Evolutionary conservation across 129 eudicot species (phyloP).

Genomic region (Chrysanthemum seticuspe): DNA sequence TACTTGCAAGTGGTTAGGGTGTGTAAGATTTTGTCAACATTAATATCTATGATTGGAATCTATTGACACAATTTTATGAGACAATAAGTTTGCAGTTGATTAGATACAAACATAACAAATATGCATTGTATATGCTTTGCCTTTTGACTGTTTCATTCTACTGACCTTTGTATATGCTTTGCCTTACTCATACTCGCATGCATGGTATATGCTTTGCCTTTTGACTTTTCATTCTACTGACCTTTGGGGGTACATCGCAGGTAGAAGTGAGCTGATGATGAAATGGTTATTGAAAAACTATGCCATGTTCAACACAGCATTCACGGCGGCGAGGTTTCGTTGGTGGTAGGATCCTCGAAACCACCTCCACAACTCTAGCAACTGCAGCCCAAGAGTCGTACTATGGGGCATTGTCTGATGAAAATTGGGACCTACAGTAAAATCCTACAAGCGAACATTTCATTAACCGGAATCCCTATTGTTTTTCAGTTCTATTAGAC

Average conservation of each 20-base stretch:
- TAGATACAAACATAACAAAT: too few species aligned
- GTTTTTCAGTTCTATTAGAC: conserved; percentile 76
- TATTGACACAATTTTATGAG: too few species aligned
- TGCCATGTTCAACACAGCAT: too few species aligned
- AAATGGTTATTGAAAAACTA: too few species aligned
- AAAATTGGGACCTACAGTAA: conserved; percentile 67
- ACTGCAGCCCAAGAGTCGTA: conserved; percentile 78
- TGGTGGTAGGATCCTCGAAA: conserved; percentile 85
- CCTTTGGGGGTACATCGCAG: conserved; percentile 37
- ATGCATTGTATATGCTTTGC: background rate
- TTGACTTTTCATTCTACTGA: background rate
- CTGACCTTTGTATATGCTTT: background rate
- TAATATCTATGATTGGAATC: too few species aligned
- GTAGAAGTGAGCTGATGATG: conserved; percentile 35
- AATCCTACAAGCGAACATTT: conserved; percentile 50
- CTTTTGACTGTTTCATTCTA: background rate
- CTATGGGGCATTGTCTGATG: conserved; percentile 89
- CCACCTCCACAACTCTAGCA: conserved; percentile 94
- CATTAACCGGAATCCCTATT: conserved; percentile 87
- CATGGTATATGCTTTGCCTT: conserved; percentile 8
- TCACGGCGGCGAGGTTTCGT: conserved; percentile 50
- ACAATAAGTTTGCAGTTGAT: too few species aligned
- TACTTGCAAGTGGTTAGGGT: too few species aligned
- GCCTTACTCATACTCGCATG: background rate
- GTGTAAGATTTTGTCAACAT: too few species aligned